These are phyloP conservation scores for Alternaria rosae DNA, from an alignment of 2,329 filamentous ascomycete species.

Conservation along the genomic window DNA sequence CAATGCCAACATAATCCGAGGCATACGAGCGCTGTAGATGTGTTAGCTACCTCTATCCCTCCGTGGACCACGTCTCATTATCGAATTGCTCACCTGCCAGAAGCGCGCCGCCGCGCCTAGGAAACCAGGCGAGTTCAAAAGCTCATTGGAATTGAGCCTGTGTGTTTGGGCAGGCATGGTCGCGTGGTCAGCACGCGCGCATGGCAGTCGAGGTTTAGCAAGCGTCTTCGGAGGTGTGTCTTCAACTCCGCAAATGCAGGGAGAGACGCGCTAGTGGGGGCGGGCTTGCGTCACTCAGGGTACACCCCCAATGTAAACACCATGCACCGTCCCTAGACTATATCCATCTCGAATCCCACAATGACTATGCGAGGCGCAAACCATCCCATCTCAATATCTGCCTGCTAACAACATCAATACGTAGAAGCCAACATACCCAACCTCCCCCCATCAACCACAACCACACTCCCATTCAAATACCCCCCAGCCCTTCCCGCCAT, in stretches of 20 bases:
- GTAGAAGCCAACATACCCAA: slow-evolving; percentile 64
- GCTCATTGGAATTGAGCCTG: slow-evolving; percentile 32
- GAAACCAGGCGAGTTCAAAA: slow-evolving; percentile 48
- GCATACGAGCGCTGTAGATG: slow-evolving; percentile 75
- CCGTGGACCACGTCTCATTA: not conserved
- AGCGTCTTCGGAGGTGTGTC: slow-evolving; percentile 28
- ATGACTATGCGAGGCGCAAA: not conserved
- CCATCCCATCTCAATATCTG: no score
- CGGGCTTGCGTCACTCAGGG: not conserved
- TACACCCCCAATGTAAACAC: not conserved
- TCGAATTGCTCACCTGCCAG: slow-evolving; percentile 51
- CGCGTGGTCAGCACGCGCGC: slow-evolving; percentile 21
- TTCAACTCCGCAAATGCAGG: slow-evolving; percentile 29
- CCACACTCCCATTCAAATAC: slow-evolving; percentile 70
- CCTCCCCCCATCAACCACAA: slow-evolving; percentile 70
- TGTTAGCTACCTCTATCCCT: slow-evolving; percentile 16
- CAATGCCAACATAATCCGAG: slow-evolving; percentile 84
- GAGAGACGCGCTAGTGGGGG: not conserved
- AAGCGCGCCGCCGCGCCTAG: slow-evolving; percentile 60
- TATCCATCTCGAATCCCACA: not conserved
- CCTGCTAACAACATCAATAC: slow-evolving; percentile 51
- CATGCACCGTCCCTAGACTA: not conserved
- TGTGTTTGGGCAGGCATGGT: slow-evolving; percentile 43
- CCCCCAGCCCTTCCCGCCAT: slow-evolving; percentile 69
- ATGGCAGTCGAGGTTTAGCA: slow-evolving; percentile 15